phyloP scores from a whole-genome alignment of 805 yeast genomes.

The Priceomyces carsonii region DNA sequence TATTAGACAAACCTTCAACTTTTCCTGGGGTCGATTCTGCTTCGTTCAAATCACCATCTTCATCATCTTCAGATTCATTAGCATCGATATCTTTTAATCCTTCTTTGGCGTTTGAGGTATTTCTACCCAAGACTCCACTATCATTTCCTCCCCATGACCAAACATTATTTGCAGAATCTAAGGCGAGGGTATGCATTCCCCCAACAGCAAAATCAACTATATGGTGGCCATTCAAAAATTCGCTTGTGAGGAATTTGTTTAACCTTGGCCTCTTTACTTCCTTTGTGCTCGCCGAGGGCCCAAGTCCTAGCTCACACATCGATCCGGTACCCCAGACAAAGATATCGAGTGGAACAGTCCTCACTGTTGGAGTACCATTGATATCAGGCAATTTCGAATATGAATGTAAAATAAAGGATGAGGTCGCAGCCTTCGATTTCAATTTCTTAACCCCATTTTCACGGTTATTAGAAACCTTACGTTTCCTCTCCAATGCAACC shows the following conservation, averaged over 20 bases:
- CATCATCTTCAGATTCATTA: conserved; percentile 48
- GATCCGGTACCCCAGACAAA: conserved; percentile 97
- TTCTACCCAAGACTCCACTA: conserved; percentile 87
- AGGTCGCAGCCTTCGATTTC: conserved; percentile 26
- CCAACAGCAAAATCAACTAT: conserved; percentile 91
- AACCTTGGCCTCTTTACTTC: conserved; percentile 96
- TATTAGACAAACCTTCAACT: conserved; percentile 64
- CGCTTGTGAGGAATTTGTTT: conserved; percentile 69
- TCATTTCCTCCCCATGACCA: conserved; percentile 99
- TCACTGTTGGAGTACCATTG: conserved; percentile 39
- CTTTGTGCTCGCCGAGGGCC: conserved; percentile 87
- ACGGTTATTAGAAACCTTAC: conserved; percentile 16
- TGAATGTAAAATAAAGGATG: conserved; percentile 49
- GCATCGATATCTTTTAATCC: conserved; percentile 67
- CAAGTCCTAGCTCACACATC: conserved; percentile 97
- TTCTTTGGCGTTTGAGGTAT: conserved; percentile 63
- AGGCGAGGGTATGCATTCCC: conserved; percentile 90
- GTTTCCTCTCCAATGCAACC: conserved; percentile 47
- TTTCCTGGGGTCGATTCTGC: conserved; percentile 84
- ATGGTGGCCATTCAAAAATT: conserved; percentile 49
- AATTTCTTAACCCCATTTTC: conserved; percentile 22
- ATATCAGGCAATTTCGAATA: conserved; percentile 48
- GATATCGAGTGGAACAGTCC: conserved; percentile 60
- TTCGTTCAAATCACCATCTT: conserved; percentile 85
- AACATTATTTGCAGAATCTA: conserved; percentile 72